Evolutionary conservation across 2,329 filamentous ascomycete genomes (phyloP).

Genomic region (Aureobasidium sp.): DNA sequence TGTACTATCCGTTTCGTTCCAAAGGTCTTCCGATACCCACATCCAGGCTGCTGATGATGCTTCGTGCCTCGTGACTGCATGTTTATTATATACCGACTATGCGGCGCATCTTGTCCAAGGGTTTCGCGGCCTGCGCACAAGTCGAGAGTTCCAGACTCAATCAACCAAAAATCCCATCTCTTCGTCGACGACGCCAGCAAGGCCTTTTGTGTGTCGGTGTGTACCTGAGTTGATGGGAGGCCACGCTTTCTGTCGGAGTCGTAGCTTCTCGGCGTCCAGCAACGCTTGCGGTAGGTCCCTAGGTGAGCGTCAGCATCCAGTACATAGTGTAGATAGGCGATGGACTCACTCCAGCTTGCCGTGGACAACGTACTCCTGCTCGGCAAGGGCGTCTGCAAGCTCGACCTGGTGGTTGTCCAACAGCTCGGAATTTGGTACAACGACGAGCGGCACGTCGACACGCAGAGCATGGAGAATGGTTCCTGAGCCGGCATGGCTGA

Average conservation of each 20-base stretch:
- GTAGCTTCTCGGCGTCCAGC: constrained; percentile 38
- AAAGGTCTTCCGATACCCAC: not conserved
- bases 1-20: not conserved
- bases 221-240: constrained; percentile 40
- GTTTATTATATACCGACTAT: not conserved
- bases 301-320: not conserved
- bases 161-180: constrained; percentile 37
- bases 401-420: constrained; percentile 89
- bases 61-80: not conserved
- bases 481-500: constrained; percentile 87
- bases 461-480: constrained; percentile 78
- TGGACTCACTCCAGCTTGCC: constrained; percentile 54
- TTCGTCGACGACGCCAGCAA: constrained; percentile 47
- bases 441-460: constrained; percentile 66
- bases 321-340: not conserved
- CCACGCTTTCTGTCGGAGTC: constrained; percentile 37
- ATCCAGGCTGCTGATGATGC: not conserved
- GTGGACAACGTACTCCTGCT: constrained; percentile 67
- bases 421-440: constrained; percentile 76
- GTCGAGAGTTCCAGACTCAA: not conserved
- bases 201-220: constrained; percentile 33
- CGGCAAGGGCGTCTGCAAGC: constrained; percentile 66
- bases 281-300: constrained; percentile 43
- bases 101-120: not conserved
- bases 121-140: not conserved